Evolutionary conservation across 164 flowering plant species (phyloP), one percentile per base, ranked within the genome.

Genomic region (Cinnamomum micranthum): DNA sequence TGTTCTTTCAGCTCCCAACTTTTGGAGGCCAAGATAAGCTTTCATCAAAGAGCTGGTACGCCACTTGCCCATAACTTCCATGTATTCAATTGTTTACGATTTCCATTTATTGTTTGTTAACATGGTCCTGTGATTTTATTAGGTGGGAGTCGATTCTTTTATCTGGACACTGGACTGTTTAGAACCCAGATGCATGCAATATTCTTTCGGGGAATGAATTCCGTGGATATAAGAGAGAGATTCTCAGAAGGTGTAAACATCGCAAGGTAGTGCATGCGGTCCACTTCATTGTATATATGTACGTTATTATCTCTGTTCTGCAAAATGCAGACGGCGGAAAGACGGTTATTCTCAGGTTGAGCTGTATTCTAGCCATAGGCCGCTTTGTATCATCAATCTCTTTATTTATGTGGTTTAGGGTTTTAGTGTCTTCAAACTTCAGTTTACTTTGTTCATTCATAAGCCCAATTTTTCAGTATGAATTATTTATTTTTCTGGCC

Each of bases 21-120:
- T 68, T 58, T 92, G 95, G 97, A 84, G 85, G 75, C 95, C 97
- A 75, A 87, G 92, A 83, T 90, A 84, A 83, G 14, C 28, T 62
- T 68, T 65, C 67, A 58, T 35, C 74, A 41, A 15, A 22, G 60
- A 65, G 58, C 65, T 69, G 78, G 82, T 85, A 20, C 35, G 35
- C 35, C 6, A 31, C 35, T 31, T 10, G 65, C 52, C 47, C 47
- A 1, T 41, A 13, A 50, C 47, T 78, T 25, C 6, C 50, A 31
- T 28, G 22, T 15, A 31, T 35, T 33, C 31, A 65, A 41, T 12
- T 64, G 51, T 70, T 58, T 2, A 41, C 11, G 24, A 69, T 69
- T 41, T 74, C 23, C 22, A 23, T 47, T 72, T 24, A 67, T 50
- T 27, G 50, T 12, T 59, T 72, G 65, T 25, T 50, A 25, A 28